Evolutionary conservation across 192 early-diverging fungal genomes (phyloP).

Genomic region (Pilobolus umbonatus): DNA sequence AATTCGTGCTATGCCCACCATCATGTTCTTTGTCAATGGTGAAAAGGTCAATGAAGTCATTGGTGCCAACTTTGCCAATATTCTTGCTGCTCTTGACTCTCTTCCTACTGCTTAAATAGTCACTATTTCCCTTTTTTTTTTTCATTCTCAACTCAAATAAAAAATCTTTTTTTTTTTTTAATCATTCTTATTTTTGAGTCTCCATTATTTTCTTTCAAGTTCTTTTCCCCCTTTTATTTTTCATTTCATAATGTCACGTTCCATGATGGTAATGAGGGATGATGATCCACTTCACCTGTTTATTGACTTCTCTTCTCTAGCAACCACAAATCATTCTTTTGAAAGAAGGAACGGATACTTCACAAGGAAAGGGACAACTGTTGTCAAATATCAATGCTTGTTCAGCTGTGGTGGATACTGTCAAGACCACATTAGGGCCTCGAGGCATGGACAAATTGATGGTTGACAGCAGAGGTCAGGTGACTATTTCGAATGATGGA

Average conservation of each 20-base stretch:
- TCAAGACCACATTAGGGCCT: constrained; percentile 95
- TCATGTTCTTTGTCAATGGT: constrained; percentile 52
- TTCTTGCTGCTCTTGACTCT: too few relatives aligned
- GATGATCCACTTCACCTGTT: neutral
- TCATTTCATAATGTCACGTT: constrained; percentile 16
- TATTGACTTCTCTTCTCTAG: constrained; percentile 38
- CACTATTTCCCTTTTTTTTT: too few relatives aligned
- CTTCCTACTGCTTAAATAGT: too few relatives aligned
- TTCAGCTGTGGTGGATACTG: constrained; percentile 88
- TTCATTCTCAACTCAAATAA: too few relatives aligned
- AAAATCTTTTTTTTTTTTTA: too few relatives aligned
- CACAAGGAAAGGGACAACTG: constrained; percentile 96
- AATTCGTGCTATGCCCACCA: constrained; percentile 52
- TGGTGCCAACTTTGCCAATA: constrained; percentile 28
- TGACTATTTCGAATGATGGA: constrained; percentile 98
- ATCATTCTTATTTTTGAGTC: too few relatives aligned
- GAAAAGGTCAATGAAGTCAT: constrained; percentile 45
- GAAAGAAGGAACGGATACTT: constrained; percentile 97
- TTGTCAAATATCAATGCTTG: constrained; percentile 98
- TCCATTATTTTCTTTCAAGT: too few relatives aligned
- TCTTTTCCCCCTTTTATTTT: too few relatives aligned
- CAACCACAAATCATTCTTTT: constrained; percentile 99
- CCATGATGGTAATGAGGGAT: constrained; percentile 13
- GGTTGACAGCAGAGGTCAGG: constrained; percentile 83
- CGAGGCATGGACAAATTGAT: constrained; percentile 99